phyloP scores from a whole-genome alignment of 352 stramenopile genomes.

The Aphanomyces astaci region DNA sequence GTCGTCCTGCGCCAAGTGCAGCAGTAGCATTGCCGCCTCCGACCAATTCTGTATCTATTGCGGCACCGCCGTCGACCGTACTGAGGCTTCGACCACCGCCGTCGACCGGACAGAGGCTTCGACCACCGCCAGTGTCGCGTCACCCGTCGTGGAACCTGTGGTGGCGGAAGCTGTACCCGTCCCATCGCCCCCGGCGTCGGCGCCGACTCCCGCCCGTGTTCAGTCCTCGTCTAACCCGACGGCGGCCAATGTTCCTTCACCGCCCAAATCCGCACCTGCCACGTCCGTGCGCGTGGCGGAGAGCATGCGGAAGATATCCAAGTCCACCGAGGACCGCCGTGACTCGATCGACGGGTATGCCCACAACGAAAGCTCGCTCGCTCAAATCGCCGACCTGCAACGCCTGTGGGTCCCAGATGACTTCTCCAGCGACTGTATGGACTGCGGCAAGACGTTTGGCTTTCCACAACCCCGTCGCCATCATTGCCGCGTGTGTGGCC shows the following conservation, averaged over 20 bases:
- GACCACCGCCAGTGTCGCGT: neutral
- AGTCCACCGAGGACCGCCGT: slow-evolving; percentile 28
- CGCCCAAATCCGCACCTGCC: slow-evolving; percentile 23
- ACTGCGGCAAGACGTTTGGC: slow-evolving; percentile 74
- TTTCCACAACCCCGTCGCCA: slow-evolving; percentile 75
- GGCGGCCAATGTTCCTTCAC: neutral
- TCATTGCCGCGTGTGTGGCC: slow-evolving; percentile 76
- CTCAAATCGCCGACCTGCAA: slow-evolving; percentile 49
- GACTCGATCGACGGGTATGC: slow-evolving; percentile 19
- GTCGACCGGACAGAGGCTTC: slow-evolving; percentile 21
- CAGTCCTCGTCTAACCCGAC: slow-evolving; percentile 1
- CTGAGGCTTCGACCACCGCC: slow-evolving; percentile 23
- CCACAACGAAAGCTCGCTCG: neutral
- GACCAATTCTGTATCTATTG: slow-evolving; percentile 86
- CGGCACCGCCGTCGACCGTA: slow-evolving; percentile 34
- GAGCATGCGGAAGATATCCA: slow-evolving; percentile 24
- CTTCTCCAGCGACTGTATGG: slow-evolving; percentile 82
- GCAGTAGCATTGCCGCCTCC: slow-evolving; percentile 53
- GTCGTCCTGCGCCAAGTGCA: slow-evolving; percentile 60
- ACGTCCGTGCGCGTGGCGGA: slow-evolving; percentile 19
- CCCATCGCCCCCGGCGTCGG: slow-evolving; percentile 4
- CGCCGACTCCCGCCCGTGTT: neutral
- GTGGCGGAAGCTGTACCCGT: no score
- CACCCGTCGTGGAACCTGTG: slow-evolving; percentile 19
- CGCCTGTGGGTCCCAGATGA: slow-evolving; percentile 84